These are phyloP conservation scores for Paracorniculantispora psalliotae DNA, from an alignment of 2,329 filamentous ascomycete genomes.

Conservation along the genomic window DNA sequence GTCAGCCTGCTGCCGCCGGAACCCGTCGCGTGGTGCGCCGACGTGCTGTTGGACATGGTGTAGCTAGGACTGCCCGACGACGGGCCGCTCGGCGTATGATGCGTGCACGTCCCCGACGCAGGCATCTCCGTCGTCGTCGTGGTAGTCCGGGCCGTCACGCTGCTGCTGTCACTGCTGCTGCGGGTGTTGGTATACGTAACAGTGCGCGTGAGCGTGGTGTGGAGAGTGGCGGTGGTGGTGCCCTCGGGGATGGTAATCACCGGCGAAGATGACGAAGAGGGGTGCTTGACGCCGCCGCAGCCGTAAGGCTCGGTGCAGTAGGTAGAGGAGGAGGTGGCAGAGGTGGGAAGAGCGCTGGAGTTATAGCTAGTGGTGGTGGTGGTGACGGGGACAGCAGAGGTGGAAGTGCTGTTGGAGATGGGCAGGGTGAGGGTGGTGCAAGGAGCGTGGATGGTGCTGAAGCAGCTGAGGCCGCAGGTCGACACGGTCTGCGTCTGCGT, in stretches of 20 bases:
- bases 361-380: not conserved
- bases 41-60: not conserved
- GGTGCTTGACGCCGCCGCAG: conserved; percentile 12
- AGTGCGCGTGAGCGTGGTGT: not conserved
- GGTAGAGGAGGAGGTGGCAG: not conserved
- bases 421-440: not conserved
- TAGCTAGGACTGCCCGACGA: not conserved
- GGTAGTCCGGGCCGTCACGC: not conserved
- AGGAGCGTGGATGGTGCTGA: conserved; percentile 6
- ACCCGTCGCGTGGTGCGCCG: not conserved
- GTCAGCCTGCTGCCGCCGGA: not conserved
- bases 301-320: conserved; percentile 14
- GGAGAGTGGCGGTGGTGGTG: not conserved
- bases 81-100: not conserved
- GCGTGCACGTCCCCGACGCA: not conserved
- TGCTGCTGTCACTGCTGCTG: not conserved
- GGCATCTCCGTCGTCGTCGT: not conserved
- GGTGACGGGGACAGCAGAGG: not conserved
- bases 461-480: conserved; percentile 9
- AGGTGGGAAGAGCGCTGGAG: not conserved
- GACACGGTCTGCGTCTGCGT: conserved; percentile 15
- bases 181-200: not conserved
- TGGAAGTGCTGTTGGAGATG: not conserved
- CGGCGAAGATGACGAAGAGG: not conserved
- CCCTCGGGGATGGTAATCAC: not conserved